Base-by-base conservation (phyloP, 352 stramenopile species). In the Detonula confervacea region DNA sequence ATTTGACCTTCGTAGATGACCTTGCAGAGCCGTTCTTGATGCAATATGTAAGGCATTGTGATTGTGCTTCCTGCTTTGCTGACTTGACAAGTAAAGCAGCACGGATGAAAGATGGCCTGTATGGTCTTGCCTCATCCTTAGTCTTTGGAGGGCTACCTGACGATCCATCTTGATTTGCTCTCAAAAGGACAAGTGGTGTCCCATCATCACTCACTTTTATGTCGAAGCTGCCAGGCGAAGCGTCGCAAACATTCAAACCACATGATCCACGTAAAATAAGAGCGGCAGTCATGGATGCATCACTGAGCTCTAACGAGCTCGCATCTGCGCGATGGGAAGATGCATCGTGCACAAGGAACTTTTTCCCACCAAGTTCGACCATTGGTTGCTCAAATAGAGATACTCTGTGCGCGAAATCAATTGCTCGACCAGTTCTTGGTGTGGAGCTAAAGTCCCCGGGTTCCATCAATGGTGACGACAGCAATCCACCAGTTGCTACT, bases 381-480 rank as follows among this genome's bases (percentile, higher is more conserved):
- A 86, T 73, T 42, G 89, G 89, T 39, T 64, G 61, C 51, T 91
- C 80, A 66, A 92, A 94, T 5, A 94, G 70, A 27, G 89, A 88
- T 70, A 92, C 74, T 42, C 87, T 73, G 70, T 91, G 88, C 27
- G 87, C 76, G 82, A 94, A 94, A 79, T 94, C 89, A 35, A 90
- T 70, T 1, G 87, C 87, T 76, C 83, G 91, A 5, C 89, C 89
- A 44, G 78, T 80, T 64, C 89, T 76, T 29, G 89, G 87, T 22
- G 68, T 80, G n/a, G 78, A 68, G 64, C 54, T 87, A 66, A 94
- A 94, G 74, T 94, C 89, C 8, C 68, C 73, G 0, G 81, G 63
- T 66, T 94, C 89, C 85, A 94, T 92, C 0, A 92, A 60, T 39
- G 84, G 83, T 51, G 85, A 91, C 5, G 73, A 73, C 7, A 94